Evolutionary conservation across 768 basidiomycete species (phyloP).

Genomic region (Psilocybe azurescens): DNA sequence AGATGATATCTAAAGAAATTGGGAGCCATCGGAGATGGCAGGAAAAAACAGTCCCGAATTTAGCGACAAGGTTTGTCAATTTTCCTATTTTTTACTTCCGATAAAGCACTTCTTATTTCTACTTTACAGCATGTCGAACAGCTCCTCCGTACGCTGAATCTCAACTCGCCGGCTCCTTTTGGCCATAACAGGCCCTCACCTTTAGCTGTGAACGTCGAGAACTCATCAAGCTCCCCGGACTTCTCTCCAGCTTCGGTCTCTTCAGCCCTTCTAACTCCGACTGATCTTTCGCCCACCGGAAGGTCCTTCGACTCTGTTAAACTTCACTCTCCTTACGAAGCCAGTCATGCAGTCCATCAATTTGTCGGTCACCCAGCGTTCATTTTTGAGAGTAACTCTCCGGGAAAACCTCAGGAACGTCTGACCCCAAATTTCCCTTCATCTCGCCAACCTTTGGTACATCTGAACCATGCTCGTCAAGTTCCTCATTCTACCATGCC

Average conservation of each 20-base stretch:
- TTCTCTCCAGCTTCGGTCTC: constrained; percentile 76
- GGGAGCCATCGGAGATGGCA: constrained; percentile 84
- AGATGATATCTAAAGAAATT: constrained; percentile 46
- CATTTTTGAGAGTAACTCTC: constrained; percentile 41
- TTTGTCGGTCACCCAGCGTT: constrained; percentile 52
- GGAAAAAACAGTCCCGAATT: constrained; percentile 63
- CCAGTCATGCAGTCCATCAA: constrained; percentile 41
- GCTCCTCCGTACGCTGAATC: constrained; percentile 77
- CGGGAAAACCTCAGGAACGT: constrained; percentile 30
- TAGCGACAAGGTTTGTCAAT: constrained; percentile 53
- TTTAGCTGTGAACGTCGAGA: constrained; percentile 46
- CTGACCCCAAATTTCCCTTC: constrained; percentile 22
- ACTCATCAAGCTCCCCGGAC: constrained; percentile 64
- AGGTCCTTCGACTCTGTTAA: constrained; percentile 58
- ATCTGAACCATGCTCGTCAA: constrained; percentile 29
- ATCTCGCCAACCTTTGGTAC: constrained; percentile 27
- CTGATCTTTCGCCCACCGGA: constrained; percentile 72
- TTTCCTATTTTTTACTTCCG: constrained; percentile 21
- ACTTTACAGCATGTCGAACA: constrained; percentile 63
- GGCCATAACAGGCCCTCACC: constrained; percentile 44
- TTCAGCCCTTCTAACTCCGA: constrained; percentile 75
- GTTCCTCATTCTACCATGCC: constrained; percentile 29
- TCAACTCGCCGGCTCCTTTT: constrained; percentile 73
- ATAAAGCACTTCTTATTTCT: constrained; percentile 25
- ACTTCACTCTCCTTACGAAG: constrained; percentile 57